Evolutionary conservation across 257 asterid genomes (phyloP), one percentile per base, ranked within the genome.

Genomic region (Solanum arcanum): DNA sequence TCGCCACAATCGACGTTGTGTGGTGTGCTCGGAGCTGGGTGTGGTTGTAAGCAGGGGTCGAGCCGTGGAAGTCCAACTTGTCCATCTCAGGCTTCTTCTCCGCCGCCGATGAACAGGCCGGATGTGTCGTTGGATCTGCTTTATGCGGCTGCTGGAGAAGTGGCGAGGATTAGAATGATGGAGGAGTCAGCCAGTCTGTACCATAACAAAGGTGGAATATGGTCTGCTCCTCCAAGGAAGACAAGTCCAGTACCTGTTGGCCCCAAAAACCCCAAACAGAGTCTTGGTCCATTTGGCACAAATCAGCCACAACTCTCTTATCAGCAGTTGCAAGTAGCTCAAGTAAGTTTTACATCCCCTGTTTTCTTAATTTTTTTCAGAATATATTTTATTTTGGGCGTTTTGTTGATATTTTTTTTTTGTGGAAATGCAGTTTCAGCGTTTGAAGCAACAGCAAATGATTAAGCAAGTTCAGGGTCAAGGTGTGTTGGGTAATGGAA

Each of bases 1-100:
- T 96, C 99, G 6, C 99, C 98, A 3, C 95, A 94, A 60, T 96
- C 98, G 4, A 92, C 99, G 11, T 93, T 95, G 5, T 92, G 91
- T 83, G 89, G 75, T 69, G 75, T 69, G 12, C 75, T 69, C 9
- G 41, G 41, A 6, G 75, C 41, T 69, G 68, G 27, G 31, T 64
- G 16, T n/a, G 72, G 87, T 29, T 90, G 90, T 92, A 90, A 90
- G 52, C 91, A 88, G 47, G 91, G 90, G 49, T 92, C 94, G 7
- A 87, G 88, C 74, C 92, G 92, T 21, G 90, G 91, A 78, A 93
- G 94, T 62, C 93, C 94, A 10, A 86, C 87, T 82, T 46, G 90
- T 52, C 87, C 69, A 12, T 92, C 94, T 4, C 88, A 86, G 68
- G 92, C 90, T 31, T 87, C 95, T 20, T 91, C 96, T 0, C 95